Evolutionary conservation across 2,329 filamentous ascomycete genomes (phyloP), one percentile per base, ranked within the genome.

Genomic region (Phyllosticta capitalensis): DNA sequence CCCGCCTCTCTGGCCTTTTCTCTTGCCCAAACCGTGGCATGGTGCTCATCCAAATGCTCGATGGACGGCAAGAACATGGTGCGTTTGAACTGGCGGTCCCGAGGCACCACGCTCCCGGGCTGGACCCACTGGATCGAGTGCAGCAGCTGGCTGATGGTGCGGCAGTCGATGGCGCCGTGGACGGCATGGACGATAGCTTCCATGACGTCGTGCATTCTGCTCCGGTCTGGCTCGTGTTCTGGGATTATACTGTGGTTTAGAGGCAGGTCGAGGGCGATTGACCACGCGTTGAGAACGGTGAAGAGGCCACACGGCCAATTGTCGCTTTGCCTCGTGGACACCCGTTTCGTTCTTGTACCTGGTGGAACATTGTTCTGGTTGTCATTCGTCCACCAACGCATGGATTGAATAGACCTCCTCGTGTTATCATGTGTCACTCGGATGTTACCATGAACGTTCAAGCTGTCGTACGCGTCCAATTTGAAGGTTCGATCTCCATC

Each of bases 271-370:
- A 68, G 54, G 4, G 61, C 55, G 48, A 66, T 33, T 5, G 61
- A 45, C 65, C 65, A 68, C 1, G 65, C 65, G 33, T 61, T 63
- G 5, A 65, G 54, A 2, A 66, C 54, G 9, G 61, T 57, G 50
- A 62, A 61, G 22, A 63, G 60, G 10, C 38, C 65, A 28, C 64
- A n/a, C n/a, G n/a, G n/a, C n/a, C n/a, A n/a, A n/a, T n/a, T n/a
- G n/a, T n/a, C n/a, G n/a, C n/a, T n/a, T n/a, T n/a, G n/a, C n/a
- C n/a, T n/a, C n/a, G n/a, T n/a, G n/a, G n/a, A n/a, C n/a, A n/a
- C n/a, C n/a, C n/a, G n/a, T n/a, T 3, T 17, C 17, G 14, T 7
- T 17, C 24, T 7, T 3, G 26, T 19, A 20, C n/a, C 30, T 33
- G 17, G 9, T 6, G 49, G 10, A 9, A 22, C 20, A 9, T 20